Base-by-base conservation (phyloP, 495 filamentous ascomycete species). In the Chaetomium cochliodes region DNA sequence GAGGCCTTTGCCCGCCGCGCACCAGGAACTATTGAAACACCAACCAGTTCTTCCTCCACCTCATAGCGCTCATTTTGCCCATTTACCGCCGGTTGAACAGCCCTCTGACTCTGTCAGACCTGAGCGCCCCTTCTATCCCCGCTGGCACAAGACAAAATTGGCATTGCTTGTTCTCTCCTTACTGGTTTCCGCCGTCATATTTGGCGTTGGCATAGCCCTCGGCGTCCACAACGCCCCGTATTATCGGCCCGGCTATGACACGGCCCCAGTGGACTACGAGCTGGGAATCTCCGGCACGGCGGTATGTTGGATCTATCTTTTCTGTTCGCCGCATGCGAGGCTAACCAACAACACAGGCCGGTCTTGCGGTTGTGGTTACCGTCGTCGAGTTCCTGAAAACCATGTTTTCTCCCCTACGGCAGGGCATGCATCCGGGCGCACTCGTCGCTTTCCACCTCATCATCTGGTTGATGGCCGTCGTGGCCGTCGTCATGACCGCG, bases 361-460 rank as follows among this genome's bases (percentile, higher is more conserved):
- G 70, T 30, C 62, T 71, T 5, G 72, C 76, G 1, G 67, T 78
- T 11, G 16, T 80, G 25, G 78, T 79, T 71, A 73, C 71, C 20
- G 49, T 64, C 11, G 60, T 73, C 47, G 79, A 82, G 51, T 55
- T 78, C 16, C 66, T 80, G 42, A 73, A 64, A 5, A 69, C 69
- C 12, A 68, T 53, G 22, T 41, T 70, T 15, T 73, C 72, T 16
- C 26, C 51, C 25, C 65, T 66, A 28, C 69, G 70, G 13, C 55
- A 67, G 5, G 73, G 72, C 28, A 75, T 79, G 55, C 76, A 77
- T 56, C 76, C 77, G 1, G 76, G 76, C 13, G 70, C 69, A 16
- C 75, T 77, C 46, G 73, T 80, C 62, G 74, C 64, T 55, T 56
- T 76, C 23, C 72, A 78, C 50, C 74, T 79, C 26, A 47, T 78